These are phyloP conservation scores for Fraxinus nigra DNA, from an alignment of 305 asterid species.

Conservation along the genomic window DNA sequence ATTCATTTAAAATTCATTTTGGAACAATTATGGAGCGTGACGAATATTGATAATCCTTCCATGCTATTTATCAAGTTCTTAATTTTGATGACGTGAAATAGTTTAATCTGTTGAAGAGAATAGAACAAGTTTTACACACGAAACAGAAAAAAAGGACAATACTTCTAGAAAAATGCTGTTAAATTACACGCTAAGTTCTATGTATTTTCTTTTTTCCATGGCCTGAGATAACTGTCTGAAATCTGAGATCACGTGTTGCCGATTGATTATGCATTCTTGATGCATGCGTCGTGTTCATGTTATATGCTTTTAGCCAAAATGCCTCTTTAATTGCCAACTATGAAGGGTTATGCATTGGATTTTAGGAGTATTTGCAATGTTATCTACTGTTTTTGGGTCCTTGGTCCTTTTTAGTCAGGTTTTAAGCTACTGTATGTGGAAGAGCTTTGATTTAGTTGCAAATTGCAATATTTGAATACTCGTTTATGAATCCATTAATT, in stretches of 20 bases:
- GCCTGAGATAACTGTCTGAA: background rate
- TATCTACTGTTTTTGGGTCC: background rate
- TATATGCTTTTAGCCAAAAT: background rate
- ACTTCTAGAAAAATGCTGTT: background rate
- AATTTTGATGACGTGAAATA: background rate
- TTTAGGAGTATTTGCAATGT: background rate
- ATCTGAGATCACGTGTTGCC: background rate
- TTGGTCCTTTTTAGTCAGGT: background rate
- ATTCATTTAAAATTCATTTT: background rate
- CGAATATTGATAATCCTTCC: background rate
- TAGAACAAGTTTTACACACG: background rate
- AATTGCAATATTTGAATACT: background rate
- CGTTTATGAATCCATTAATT: background rate
- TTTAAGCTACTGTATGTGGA: background rate
- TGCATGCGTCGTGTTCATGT: background rate
- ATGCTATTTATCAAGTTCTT: background rate
- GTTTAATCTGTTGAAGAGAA: background rate
- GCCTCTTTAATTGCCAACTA: background rate
- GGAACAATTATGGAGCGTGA: background rate
- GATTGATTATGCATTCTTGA: background rate
- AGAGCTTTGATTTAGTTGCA: background rate
- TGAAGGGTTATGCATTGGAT: background rate
- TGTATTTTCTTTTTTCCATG: background rate
- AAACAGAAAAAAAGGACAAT: background rate
- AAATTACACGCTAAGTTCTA: background rate